Percentiles rank a stretch among this genome's conserved stretches.
These are phyloP conservation scores for Daldinia caldariorum DNA, from an alignment of 495 filamentous ascomycete species.

Conservation along the genomic window DNA sequence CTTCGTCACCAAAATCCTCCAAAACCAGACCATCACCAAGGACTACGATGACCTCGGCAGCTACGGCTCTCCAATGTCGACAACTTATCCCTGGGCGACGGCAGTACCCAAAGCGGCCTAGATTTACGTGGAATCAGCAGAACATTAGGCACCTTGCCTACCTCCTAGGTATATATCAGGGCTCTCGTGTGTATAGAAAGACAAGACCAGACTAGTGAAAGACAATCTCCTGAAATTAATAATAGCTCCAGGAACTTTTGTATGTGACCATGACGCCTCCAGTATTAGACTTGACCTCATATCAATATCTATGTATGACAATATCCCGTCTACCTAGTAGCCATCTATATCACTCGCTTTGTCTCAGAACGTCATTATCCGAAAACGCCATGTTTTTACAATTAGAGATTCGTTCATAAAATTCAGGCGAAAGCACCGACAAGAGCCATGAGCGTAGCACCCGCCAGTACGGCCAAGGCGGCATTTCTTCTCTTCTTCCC, in stretches of 20 bases:
- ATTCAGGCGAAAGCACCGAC: slow-evolving; percentile 87
- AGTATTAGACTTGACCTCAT: not conserved
- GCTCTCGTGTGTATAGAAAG: not conserved
- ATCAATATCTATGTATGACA: not conserved
- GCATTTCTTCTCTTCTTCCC: slow-evolving; percentile 78
- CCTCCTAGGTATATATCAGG: not conserved
- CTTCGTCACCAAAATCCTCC: slow-evolving; percentile 61
- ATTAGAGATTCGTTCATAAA: not conserved
- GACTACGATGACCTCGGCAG: slow-evolving; percentile 57
- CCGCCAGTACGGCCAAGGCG: slow-evolving; percentile 77
- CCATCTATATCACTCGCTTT: slow-evolving; percentile 20
- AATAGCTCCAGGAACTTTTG: slow-evolving; percentile 9
- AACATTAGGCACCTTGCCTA: too few species aligned
- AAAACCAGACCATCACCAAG: slow-evolving; percentile 58
- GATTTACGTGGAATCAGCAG: not conserved
- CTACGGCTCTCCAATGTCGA: slow-evolving; percentile 58
- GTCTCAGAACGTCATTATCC: slow-evolving; percentile 10
- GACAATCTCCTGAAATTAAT: slow-evolving; percentile 4
- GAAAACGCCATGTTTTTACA: slow-evolving; percentile 26
- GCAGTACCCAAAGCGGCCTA: slow-evolving; percentile 49
- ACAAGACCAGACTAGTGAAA: slow-evolving; percentile 14
- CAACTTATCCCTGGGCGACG: slow-evolving; percentile 60
- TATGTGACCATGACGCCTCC: slow-evolving; percentile 18
- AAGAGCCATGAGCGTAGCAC: slow-evolving; percentile 83
- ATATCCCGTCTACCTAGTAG: slow-evolving; percentile 16